Base-by-base conservation (phyloP, 768 basidiomycete species). In the Daedalea quercina region DNA sequence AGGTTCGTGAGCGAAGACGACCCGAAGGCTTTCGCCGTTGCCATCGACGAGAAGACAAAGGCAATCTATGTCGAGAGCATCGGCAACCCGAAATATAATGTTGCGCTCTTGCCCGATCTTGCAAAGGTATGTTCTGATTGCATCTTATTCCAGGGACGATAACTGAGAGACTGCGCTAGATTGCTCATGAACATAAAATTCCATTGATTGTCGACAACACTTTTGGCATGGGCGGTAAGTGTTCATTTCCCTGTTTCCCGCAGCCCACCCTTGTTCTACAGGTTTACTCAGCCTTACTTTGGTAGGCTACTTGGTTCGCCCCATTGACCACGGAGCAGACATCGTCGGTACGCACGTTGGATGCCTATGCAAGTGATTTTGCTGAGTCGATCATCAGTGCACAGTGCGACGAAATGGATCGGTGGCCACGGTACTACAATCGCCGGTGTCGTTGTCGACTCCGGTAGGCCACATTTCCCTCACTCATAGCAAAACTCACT, bases 361-460 rank as follows among this genome's bases (percentile, higher is more conserved):
- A 2, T 12, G 15, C 28, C 15, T 19, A 9, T 24, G 50, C 37
- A 11, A 2, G 13, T 17, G 19, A 2, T n/a, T 24, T 45, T 54
- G 47, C 23, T 44, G 11, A 54, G 6, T 7, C 22, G 23, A 40
- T 12, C 33, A 20, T 54, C 51, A 76, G 83, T 89, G 17, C 83
- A 90, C 64, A 85, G 82, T 47, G 85, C 85, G 0, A 90, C 89
- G 1, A 90, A 92, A 61, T 92, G 89, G 90, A 89, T 90, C 31
- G 83, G 85, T 12, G 84, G 85, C 0, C 87, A 89, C 55, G 88
- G 90, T 26, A 90, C 83, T 0, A 86, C 85, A 22, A 87, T 92
- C 44, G 87, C 76, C 3, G 90, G 89, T 40, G 79, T 89, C 25
- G 70, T 92, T 53, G 67, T 91, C 44, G 87, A 90, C 64, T 76